Conservation (phyloP, 177 flowering plant species). For the Vitis hybrid region DNA sequence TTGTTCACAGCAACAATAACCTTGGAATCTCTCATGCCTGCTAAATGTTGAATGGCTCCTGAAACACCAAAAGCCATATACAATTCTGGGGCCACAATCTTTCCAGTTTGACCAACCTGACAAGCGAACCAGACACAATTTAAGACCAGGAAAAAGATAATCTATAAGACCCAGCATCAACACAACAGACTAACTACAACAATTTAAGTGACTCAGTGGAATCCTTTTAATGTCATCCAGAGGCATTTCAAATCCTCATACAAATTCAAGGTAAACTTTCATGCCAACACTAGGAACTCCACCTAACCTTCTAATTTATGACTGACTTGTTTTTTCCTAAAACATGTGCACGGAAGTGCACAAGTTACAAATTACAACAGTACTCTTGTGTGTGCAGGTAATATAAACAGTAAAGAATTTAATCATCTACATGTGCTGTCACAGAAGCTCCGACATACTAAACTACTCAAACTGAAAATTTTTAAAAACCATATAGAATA, state of each 20-base stretch:
- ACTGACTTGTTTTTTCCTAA: too few relatives aligned
- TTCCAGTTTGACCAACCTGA: slow-evolving; percentile 99
- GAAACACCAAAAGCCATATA: slow-evolving; percentile 98
- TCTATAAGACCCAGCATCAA: neutral
- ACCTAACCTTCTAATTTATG: neutral
- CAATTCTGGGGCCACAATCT: slow-evolving; percentile 92
- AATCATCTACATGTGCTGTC: too few relatives aligned
- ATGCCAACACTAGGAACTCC: neutral
- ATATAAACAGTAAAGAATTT: too few relatives aligned
- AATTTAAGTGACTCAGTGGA: neutral
- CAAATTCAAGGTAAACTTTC: neutral
- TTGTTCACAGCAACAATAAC: slow-evolving; percentile 97
- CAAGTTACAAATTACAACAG: too few relatives aligned
- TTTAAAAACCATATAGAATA: neutral
- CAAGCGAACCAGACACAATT: slow-evolving; percentile 6
- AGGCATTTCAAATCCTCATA: neutral
- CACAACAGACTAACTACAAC: neutral
- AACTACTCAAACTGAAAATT: too few relatives aligned
- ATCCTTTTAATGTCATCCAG: neutral
- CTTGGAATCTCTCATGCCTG: slow-evolving; percentile 96
- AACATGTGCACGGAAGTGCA: too few relatives aligned
- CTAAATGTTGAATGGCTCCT: slow-evolving; percentile 98
- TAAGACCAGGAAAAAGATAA: neutral
- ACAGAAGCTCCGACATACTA: too few relatives aligned
- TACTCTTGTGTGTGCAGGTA: too few relatives aligned